phyloP scores from a whole-genome alignment of 345 rosid species.

The Linum tenue region DNA sequence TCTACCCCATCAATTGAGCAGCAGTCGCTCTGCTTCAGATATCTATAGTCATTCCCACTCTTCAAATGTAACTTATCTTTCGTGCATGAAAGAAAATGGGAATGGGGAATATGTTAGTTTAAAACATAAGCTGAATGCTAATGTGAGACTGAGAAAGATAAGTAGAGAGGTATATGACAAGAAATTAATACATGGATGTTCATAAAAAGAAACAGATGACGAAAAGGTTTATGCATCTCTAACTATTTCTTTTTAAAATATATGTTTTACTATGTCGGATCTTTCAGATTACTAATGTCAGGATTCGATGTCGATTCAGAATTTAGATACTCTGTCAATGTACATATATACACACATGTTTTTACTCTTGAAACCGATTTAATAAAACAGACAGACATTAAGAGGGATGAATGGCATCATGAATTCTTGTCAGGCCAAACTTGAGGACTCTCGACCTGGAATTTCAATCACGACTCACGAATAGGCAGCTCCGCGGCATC shows the following conservation, averaged over 20 bases:
- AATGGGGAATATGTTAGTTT: not conserved
- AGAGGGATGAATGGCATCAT: too few species aligned
- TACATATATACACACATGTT: not conserved
- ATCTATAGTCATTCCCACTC: slow-evolving; percentile 64
- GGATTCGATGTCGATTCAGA: not conserved
- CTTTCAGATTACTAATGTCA: not conserved
- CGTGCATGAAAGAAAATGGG: slow-evolving; percentile 6
- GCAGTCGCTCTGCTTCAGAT: slow-evolving; percentile 84
- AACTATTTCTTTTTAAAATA: too few species aligned
- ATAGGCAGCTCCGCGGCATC: not conserved
- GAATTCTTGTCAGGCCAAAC: not conserved
- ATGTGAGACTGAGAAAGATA: not conserved
- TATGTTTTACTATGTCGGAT: not conserved
- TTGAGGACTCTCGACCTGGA: not conserved
- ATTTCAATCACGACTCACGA: not conserved
- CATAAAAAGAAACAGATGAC: too few species aligned
- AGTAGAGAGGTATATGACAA: not conserved
- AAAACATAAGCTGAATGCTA: slow-evolving; percentile 2
- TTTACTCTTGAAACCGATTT: not conserved
- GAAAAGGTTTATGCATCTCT: too few species aligned
- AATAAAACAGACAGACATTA: not conserved
- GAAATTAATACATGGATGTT: too few species aligned
- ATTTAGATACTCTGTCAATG: too few species aligned
- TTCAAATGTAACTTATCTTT: slow-evolving; percentile 76
- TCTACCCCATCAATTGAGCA: slow-evolving; percentile 67